Evolutionary conservation across 1,284 basidiomycete genomes (phyloP).

Genomic region (Phylloboletellus chloephorus): DNA sequence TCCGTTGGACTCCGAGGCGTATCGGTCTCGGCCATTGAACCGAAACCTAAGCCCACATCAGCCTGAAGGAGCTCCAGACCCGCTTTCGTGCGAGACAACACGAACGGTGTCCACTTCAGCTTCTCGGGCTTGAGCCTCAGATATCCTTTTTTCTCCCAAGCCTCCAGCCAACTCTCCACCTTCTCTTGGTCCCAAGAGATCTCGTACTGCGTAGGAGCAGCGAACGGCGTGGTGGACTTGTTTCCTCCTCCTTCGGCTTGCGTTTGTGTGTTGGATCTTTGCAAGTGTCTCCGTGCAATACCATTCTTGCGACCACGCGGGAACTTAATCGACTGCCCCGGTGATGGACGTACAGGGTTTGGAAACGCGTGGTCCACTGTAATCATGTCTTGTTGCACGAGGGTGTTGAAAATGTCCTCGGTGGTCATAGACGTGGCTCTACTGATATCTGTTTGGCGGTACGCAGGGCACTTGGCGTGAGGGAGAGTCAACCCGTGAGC

Average conservation of each 20-base stretch:
- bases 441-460: constrained; percentile 67
- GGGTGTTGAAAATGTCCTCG: constrained; percentile 80
- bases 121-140: constrained; percentile 77
- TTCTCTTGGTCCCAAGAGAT: constrained; percentile 72
- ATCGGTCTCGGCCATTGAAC: constrained; percentile 15
- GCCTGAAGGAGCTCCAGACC: constrained; percentile 35
- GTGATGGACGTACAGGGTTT: constrained; percentile 54
- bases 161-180: constrained; percentile 61
- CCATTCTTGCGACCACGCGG: constrained; percentile 66
- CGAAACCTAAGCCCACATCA: constrained; percentile 22
- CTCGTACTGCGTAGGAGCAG: constrained; percentile 70
- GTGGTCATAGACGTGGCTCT: constrained; percentile 84
- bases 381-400: constrained; percentile 80
- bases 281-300: constrained; percentile 54
- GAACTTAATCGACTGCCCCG: constrained; percentile 69
- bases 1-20: constrained; percentile 24
- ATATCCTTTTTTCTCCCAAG: constrained; percentile 80
- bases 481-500: constrained; percentile 13
- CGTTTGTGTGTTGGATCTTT: constrained; percentile 51
- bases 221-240: constrained; percentile 46
- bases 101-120: constrained; percentile 93
- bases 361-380: constrained; percentile 47
- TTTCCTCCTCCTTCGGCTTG: constrained; percentile 42
- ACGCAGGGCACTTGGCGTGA: constrained; percentile 17
- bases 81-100: constrained; percentile 58